Evolutionary conservation across 2,329 filamentous ascomycete species (phyloP).

Genomic region (Ophiosphaerella herpotricha): DNA sequence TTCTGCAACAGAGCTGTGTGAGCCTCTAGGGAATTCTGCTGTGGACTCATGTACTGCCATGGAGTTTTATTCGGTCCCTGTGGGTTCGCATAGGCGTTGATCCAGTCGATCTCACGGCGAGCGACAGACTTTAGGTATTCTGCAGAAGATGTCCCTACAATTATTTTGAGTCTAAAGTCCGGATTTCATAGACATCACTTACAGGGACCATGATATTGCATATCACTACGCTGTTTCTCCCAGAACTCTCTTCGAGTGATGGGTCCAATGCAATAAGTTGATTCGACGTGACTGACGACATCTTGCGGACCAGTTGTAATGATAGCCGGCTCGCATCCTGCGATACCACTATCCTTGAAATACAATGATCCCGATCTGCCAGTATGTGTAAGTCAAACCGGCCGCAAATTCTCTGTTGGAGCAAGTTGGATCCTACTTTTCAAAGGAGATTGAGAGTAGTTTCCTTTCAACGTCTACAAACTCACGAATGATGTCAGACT

Average conservation of each 20-base stretch:
- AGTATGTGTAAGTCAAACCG: constrained; percentile 17
- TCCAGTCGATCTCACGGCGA: constrained; percentile 40
- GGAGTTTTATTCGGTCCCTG: constrained; percentile 30
- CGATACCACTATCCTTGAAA: constrained; percentile 22
- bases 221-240: constrained; percentile 25
- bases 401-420: constrained; percentile 22
- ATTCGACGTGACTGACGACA: constrained; percentile 14
- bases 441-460: constrained; percentile 36
- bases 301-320: constrained; percentile 23
- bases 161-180: constrained; percentile 6
- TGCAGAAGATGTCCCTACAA: constrained; percentile 26
- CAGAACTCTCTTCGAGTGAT: constrained; percentile 30
- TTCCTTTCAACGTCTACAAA: constrained; percentile 36
- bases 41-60: constrained; percentile 42
- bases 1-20: constrained; percentile 25
- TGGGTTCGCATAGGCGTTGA: constrained; percentile 29
- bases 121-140: constrained; percentile 36
- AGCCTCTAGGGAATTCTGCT: constrained; percentile 23
- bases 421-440: constrained; percentile 20
- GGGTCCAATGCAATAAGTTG: constrained; percentile 28
- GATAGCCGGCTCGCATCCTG: constrained; percentile 38
- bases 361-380: constrained; percentile 27
- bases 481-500: constrained; percentile 26
- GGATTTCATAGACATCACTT: constrained; percentile 10
- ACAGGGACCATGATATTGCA: constrained; percentile 32